These are phyloP conservation scores for Abortiporus biennis DNA, from an alignment of 1,284 basidiomycete genomes.

Conservation along the genomic window DNA sequence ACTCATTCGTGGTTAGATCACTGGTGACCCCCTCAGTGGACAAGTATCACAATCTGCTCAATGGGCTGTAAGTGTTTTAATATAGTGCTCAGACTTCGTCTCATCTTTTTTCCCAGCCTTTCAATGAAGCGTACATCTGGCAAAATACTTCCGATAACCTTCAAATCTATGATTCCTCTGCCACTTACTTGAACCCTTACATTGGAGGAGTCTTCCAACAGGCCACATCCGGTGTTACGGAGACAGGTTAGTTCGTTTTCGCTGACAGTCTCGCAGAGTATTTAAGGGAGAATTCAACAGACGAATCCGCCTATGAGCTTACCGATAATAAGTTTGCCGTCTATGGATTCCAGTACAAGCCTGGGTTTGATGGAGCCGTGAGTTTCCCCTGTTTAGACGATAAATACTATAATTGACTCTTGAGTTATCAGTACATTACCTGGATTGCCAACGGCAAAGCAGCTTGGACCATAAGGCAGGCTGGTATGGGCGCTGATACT, in stretches of 20 bases:
- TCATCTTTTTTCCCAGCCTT: constrained; percentile 28
- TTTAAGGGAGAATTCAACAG: constrained; percentile 14
- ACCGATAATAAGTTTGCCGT: constrained; percentile 40
- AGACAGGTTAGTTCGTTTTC: constrained; percentile 17
- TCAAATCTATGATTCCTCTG: constrained; percentile 35
- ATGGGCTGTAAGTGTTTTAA: constrained; percentile 30
- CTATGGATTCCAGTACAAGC: constrained; percentile 62
- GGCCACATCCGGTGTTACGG: constrained; percentile 30
- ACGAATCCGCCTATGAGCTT: constrained; percentile 36
- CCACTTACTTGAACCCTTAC: constrained; percentile 45
- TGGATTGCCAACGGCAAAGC: constrained; percentile 67
- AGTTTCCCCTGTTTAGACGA: constrained; percentile 3
- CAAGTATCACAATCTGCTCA: constrained; percentile 41
- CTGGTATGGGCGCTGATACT: constrained; percentile 65
- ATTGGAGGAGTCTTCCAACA: constrained; percentile 49
- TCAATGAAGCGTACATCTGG: constrained; percentile 37
- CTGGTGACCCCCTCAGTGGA: constrained; percentile 18
- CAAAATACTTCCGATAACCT: constrained; percentile 37
- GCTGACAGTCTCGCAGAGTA: background rate
- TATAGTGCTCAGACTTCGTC: background rate
- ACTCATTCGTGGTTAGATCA: constrained; percentile 17
- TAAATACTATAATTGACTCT: background rate
- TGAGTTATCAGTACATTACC: constrained; percentile 57
- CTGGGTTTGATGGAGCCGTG: constrained; percentile 35
- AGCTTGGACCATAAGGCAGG: constrained; percentile 74